Evolutionary conservation across 495 filamentous ascomycete genomes (phyloP).

Genomic region (Hyphodiscus hymeniophilus): DNA sequence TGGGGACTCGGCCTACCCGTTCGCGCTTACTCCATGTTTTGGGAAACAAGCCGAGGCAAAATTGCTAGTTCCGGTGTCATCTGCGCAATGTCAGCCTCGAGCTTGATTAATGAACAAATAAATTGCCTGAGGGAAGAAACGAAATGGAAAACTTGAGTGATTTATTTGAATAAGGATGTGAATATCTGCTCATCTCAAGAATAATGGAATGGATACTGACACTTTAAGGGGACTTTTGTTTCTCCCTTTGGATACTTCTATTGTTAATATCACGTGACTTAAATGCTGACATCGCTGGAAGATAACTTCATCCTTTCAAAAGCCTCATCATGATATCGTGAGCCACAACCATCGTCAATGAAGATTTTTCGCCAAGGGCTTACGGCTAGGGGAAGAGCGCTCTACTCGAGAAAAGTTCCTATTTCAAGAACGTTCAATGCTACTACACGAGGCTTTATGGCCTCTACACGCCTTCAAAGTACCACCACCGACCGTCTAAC

Average conservation of each 20-base stretch:
- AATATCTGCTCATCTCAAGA: no score
- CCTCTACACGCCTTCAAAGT: constrained; percentile 1
- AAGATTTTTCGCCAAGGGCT: neutral
- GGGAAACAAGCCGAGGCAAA: constrained; percentile 17
- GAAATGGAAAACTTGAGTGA: no score
- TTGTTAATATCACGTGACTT: no score
- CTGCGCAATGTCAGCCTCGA: no score
- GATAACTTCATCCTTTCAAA: no score
- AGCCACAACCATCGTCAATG: constrained; percentile 5
- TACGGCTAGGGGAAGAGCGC: neutral
- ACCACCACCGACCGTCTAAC: neutral
- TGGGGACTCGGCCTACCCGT: neutral
- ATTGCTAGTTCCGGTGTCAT: neutral
- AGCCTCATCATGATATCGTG: neutral
- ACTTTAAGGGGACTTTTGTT: no score
- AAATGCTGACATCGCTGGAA: no score
- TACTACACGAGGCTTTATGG: neutral
- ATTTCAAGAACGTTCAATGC: neutral
- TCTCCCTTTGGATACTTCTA: no score
- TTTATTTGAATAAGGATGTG: no score
- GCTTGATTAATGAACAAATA: no score
- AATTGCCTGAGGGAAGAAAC: no score
- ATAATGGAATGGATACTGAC: no score
- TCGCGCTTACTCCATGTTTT: constrained; percentile 1
- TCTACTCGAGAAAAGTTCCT: neutral